Evolutionary conservation across 1,284 basidiomycete genomes (phyloP), one percentile per base, ranked within the genome.

Genomic region (Chalciporus sp.): DNA sequence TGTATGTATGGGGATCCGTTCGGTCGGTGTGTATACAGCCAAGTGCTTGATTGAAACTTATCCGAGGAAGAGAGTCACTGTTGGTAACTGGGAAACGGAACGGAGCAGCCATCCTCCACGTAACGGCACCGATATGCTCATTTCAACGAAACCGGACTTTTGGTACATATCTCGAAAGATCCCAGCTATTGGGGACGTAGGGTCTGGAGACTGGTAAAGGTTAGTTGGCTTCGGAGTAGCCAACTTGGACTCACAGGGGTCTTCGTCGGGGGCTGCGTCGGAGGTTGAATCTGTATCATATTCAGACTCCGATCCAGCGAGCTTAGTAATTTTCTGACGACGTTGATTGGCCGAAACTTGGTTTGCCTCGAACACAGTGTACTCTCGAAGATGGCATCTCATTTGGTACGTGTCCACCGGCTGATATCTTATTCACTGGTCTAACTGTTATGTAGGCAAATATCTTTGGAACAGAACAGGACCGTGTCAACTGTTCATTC

Each of bases 401-500:
- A 85, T 74, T 74, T 85, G 72, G 82, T 85, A 59, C 31, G 78
- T 55, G 42, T 65, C 17, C 51, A 52, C 49, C 7, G 28, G 16
- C 4, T 1, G 2, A 6, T 10, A 3, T 27, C 17, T 23, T 26
- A 14, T 7, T 16, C 3, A 26, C 8, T 12, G 6, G 20, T 41
- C 55, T 52, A 16, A 58, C 46, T 8, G n/a, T 14, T 37, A 17
- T 44, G 1, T 42, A 90, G 88, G 90, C 90, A 60, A 91, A 92
- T 59, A 92, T 92, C 65, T 92, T 92, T 67, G 88, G 90, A 66
- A 90, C 90, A 58, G 93, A 95, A 72, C 92, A 95, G 73, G 92
- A 95, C 71, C 89, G 93, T 64, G 94, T 95, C 56, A 95, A 95
- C 67, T 95, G 93, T 69, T 95, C 94, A 2, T 95, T 95, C 75